Percentiles rank a stretch among this genome's conserved stretches.
Conservation (phyloP, 257 asterid species). For the Rehmannia glutinosa region DNA sequence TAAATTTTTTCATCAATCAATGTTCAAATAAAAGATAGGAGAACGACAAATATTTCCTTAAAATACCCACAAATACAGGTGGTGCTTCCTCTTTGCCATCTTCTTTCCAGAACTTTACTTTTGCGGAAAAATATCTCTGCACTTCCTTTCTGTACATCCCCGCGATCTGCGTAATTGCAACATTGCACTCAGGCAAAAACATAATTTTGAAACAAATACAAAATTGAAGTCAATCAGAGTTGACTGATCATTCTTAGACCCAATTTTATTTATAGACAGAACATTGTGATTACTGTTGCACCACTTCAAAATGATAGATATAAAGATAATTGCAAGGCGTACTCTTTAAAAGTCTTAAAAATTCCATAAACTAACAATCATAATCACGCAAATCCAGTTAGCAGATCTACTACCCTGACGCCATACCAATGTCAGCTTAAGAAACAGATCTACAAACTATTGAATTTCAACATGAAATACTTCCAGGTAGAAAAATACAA, state of each 20-base stretch:
- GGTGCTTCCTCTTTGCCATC: conserved; percentile 99
- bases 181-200: conserved; percentile 6
- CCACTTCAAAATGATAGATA: not conserved
- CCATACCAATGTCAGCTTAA: not conserved
- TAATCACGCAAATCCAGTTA: not conserved
- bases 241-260: conserved; percentile 2
- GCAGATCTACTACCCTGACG: not conserved
- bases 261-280: not conserved
- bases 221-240: conserved; percentile 6
- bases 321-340: conserved; percentile 2
- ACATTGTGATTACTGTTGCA: not conserved
- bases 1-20: not conserved
- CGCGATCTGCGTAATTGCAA: conserved; percentile 57
- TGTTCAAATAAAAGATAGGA: not conserved
- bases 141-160: conserved; percentile 97
- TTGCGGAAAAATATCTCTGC: conserved; percentile 97
- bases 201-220: not conserved
- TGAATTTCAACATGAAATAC: not conserved
- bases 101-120: conserved; percentile 98
- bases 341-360: not conserved
- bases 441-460: conserved; percentile 5
- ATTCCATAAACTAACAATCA: not conserved
- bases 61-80: conserved; percentile 95
- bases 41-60: not conserved
- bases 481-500: not conserved